These are phyloP conservation scores for Podospora sp. DNA, from an alignment of 495 filamentous ascomycete species.

Conservation along the genomic window DNA sequence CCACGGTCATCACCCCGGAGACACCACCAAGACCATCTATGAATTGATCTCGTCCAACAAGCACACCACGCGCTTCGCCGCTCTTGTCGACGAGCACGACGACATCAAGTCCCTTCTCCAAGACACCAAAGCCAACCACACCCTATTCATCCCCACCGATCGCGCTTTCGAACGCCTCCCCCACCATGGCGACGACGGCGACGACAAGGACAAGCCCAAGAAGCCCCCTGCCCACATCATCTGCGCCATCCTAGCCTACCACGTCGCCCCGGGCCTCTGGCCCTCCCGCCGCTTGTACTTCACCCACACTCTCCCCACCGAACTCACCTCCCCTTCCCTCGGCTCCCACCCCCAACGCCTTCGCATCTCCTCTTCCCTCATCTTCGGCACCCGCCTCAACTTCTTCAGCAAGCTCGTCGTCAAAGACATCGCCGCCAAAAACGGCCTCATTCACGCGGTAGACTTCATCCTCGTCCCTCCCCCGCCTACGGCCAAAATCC, in stretches of 20 bases:
- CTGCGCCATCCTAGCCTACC: constrained; percentile 68
- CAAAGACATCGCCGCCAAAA: constrained; percentile 64
- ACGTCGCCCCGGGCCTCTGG: constrained; percentile 65
- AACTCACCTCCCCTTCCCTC: constrained; percentile 57
- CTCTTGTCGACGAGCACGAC: constrained; percentile 68
- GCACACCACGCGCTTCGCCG: constrained; percentile 73
- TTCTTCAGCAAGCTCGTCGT: constrained; percentile 67
- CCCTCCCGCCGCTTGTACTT: constrained; percentile 58
- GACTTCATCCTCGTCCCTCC: constrained; percentile 75
- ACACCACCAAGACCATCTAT: constrained; percentile 71
- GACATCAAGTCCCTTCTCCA: constrained; percentile 73
- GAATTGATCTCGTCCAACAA: constrained; percentile 72
- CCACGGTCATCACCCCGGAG: constrained; percentile 32
- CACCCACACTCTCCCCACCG: constrained; percentile 71
- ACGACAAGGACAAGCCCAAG: constrained; percentile 39
- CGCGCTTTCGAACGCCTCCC: constrained; percentile 71
- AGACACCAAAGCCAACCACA: constrained; percentile 68
- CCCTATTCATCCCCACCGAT: constrained; percentile 79
- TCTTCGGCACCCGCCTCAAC: constrained; percentile 69
- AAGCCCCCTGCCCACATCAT: constrained; percentile 60
- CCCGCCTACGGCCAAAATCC: constrained; percentile 56
- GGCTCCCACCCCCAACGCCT: constrained; percentile 68
- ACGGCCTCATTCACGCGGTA: constrained; percentile 80
- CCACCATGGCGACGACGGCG: background rate
- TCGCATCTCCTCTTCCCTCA: constrained; percentile 51